Conservation (phyloP, 768 basidiomycete genomes). For the Boletus speciosus region DNA sequence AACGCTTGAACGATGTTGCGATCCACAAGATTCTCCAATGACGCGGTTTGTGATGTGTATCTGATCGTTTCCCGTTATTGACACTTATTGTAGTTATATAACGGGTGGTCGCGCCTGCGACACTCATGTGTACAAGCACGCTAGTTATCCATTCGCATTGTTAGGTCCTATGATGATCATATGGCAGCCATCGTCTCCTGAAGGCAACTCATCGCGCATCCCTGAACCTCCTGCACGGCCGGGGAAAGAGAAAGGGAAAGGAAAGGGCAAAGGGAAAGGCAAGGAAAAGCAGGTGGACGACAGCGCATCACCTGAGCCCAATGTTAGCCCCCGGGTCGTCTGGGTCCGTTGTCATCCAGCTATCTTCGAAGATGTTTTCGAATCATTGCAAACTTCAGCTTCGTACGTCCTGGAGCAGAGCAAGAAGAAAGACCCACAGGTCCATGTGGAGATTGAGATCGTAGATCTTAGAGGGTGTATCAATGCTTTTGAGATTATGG, state of each 20-base stretch:
- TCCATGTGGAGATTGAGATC: constrained; percentile 51
- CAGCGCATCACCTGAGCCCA: constrained; percentile 1
- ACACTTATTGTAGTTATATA: constrained; percentile 46
- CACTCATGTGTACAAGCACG: constrained; percentile 61
- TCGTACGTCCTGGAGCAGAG: constrained; percentile 45
- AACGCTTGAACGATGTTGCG: constrained; percentile 55
- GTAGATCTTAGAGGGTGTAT: constrained; percentile 67
- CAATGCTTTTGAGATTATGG: constrained; percentile 87
- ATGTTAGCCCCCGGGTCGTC: constrained; percentile 39
- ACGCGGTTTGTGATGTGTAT: constrained; percentile 43
- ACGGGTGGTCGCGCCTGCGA: constrained; percentile 64
- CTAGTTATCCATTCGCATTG: constrained; percentile 63
- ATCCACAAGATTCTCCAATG: constrained; percentile 61
- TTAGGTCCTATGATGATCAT: constrained; percentile 71
- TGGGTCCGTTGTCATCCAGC: constrained; percentile 85
- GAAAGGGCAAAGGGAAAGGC: constrained; percentile 12
- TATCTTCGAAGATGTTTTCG: constrained; percentile 55
- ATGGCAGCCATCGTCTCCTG: constrained; percentile 52
- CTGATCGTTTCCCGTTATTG: background rate
- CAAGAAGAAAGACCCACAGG: constrained; percentile 21
- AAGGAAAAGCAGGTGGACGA: constrained; percentile 34
- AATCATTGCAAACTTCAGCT: constrained; percentile 48
- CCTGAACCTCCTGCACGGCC: background rate
- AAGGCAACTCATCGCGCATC: background rate
- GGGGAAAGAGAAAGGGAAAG: constrained; percentile 8